Percentiles rank a stretch among this genome's conserved stretches.
phyloP scores from a whole-genome alignment of 148 eudicot species.

The Cornus florida region DNA sequence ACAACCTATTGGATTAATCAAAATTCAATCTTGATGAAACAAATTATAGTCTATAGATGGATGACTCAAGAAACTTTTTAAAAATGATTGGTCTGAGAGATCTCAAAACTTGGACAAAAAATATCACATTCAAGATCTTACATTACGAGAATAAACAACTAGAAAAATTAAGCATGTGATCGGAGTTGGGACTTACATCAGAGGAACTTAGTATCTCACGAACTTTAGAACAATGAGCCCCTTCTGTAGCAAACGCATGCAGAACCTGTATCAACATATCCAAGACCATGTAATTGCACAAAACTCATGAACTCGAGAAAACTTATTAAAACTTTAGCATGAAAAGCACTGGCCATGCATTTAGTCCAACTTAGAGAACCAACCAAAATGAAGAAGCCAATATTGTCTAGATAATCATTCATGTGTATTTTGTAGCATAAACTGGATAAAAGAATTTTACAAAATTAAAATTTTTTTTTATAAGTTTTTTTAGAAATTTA shows the following conservation, averaged over 20 bases:
- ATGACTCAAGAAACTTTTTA: neutral
- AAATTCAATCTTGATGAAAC: neutral
- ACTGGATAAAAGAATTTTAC: too few relatives aligned
- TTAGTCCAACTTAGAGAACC: too few relatives aligned
- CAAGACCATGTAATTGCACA: neutral
- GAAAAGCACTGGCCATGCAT: neutral
- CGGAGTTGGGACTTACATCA: constrained; percentile 58
- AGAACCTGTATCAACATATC: constrained; percentile 60
- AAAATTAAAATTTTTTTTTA: too few relatives aligned
- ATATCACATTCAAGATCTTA: neutral
- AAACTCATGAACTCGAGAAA: neutral
- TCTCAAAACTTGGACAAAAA: neutral
- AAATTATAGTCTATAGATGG: neutral
- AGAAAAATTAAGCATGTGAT: constrained; percentile 4
- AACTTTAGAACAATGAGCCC: constrained; percentile 90
- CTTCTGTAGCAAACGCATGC: constrained; percentile 98
- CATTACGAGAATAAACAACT: neutral
- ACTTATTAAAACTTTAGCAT: neutral
- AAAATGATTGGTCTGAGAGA: neutral
- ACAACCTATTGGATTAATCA: neutral
- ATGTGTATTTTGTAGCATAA: too few relatives aligned
- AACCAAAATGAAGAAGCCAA: too few relatives aligned
- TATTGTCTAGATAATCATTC: too few relatives aligned
- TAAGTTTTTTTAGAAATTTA: too few relatives aligned
- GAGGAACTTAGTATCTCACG: constrained; percentile 84